Conservation (phyloP, 495 filamentous ascomycete species). For the Aspergillus mulundensis region DNA sequence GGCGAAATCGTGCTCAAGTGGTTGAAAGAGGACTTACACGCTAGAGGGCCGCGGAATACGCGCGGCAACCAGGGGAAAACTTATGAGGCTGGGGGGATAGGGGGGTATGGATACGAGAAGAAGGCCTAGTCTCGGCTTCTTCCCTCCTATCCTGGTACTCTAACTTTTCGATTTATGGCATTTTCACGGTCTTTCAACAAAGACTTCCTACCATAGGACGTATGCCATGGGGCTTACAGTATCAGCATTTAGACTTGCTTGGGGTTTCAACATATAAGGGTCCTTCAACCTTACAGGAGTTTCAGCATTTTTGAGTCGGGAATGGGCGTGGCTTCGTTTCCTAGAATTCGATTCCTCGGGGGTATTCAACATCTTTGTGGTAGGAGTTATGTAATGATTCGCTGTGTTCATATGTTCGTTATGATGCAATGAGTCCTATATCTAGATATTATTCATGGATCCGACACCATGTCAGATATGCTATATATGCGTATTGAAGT, state of each 20-base stretch:
- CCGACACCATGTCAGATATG: conserved; percentile 38
- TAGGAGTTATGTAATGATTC: conserved; percentile 25
- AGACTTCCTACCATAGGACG: conserved; percentile 29
- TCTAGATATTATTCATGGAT: conserved; percentile 16
- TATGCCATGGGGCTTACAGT: conserved; percentile 25
- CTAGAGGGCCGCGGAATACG: conserved; percentile 70
- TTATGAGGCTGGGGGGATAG: conserved; percentile 65
- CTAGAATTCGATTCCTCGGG: neutral
- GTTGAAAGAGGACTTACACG: conserved; percentile 77
- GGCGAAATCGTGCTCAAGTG: conserved; percentile 84
- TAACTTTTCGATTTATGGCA: conserved; percentile 4
- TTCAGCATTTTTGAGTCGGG: conserved; percentile 2
- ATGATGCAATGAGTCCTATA: conserved; percentile 11
- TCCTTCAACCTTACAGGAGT: conserved; percentile 28
- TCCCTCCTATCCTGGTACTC: conserved; percentile 9
- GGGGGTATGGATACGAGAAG: conserved; percentile 79
- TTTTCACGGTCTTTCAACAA: conserved; percentile 31
- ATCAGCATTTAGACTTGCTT: conserved; percentile 10
- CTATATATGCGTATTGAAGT: conserved; percentile 70
- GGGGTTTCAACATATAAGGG: conserved; percentile 2
- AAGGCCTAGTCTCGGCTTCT: conserved; percentile 4
- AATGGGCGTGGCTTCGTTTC: neutral
- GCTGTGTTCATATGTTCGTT: conserved; percentile 14
- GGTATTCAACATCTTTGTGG: neutral
- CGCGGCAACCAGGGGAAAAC: conserved; percentile 62